Evolutionary conservation across 306 rosid species (phyloP), one percentile per base, ranked within the genome.

Genomic region (Alnus rubra): DNA sequence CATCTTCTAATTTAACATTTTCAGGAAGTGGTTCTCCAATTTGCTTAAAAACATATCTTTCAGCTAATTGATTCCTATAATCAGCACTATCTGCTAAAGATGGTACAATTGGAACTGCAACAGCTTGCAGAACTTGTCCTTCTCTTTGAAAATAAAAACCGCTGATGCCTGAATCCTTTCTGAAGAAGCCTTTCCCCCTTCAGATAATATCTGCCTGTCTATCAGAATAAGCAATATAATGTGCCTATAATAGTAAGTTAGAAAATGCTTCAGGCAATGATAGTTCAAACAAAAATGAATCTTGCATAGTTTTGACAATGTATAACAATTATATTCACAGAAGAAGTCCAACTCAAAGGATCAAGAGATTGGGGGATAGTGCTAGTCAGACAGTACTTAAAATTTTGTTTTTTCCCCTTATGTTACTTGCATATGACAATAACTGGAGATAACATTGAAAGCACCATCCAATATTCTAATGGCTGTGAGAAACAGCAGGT

Each of bases 21-120:
- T 83, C 91, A 9, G 99, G 97, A 79, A 95, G 91, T 4, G 90
- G 90, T 56, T 91, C 96, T 76, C 97, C 99, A 76, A 95, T 89
- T 81, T 89, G 84, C 79, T 47, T 82, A 71, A 95, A 95, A 77
- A 97, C 99, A 50, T 95, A 95, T 74, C 84, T 87, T 79, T 93
- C 96, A 19, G 92, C 86, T 69, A 91, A 86, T 70, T 88, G 82
- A 75, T 95, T 79, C 82, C 98, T 87, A 74, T 85, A 80, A 81
- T 91, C 97, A 1, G 70, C 86, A 80, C 77, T 82, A 52, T 86
- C 98, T 30, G 84, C 76, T 13, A 89, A 76, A 86, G 86, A 60
- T 39, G 95, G 84, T 63, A 89, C 87, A 39, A 84, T 85, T 15
- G 99, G 98, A 87, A 88, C 53, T 13, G 97, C 93, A 71, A 93